Evolutionary conservation across 352 stramenopile species (phyloP).

Genomic region (Phytopythium helicoides): DNA sequence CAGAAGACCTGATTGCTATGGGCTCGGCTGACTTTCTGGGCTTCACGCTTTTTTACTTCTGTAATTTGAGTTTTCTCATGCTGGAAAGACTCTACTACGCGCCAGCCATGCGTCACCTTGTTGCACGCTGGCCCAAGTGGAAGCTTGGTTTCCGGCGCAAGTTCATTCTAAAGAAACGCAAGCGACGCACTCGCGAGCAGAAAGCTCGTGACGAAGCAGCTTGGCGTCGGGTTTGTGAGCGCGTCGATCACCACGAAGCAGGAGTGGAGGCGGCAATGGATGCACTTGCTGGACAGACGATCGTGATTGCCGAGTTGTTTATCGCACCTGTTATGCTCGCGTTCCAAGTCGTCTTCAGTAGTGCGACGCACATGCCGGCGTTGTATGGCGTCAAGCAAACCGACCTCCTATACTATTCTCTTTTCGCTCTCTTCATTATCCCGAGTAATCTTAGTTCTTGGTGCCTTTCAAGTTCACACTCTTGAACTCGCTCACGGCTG

Average conservation of each 20-base stretch:
- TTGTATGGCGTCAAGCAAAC: slow-evolving; percentile 93
- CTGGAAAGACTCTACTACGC: slow-evolving; percentile 95
- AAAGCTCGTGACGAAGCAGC: slow-evolving; percentile 91
- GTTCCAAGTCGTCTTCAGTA: slow-evolving; percentile 89
- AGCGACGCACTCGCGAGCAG: slow-evolving; percentile 87
- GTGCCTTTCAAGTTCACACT: slow-evolving; percentile 94
- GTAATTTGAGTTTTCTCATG: slow-evolving; percentile 91
- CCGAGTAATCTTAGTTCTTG: slow-evolving; percentile 92
- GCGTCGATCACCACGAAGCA: slow-evolving; percentile 91
- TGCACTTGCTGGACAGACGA: slow-evolving; percentile 87
- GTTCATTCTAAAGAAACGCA: slow-evolving; percentile 64
- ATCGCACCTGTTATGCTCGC: slow-evolving; percentile 83
- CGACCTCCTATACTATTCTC: slow-evolving; percentile 94
- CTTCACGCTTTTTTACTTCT: slow-evolving; percentile 94
- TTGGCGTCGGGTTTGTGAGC: slow-evolving; percentile 93
- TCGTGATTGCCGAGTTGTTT: slow-evolving; percentile 89
- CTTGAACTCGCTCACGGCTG: slow-evolving; percentile 96
- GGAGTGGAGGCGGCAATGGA: slow-evolving; percentile 94
- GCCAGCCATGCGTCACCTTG: slow-evolving; percentile 78
- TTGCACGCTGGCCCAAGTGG: slow-evolving; percentile 90
- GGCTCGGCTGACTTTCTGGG: slow-evolving; percentile 94
- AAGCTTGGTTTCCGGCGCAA: slow-evolving; percentile 81
- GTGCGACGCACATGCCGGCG: slow-evolving; percentile 89
- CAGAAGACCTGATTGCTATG: slow-evolving; percentile 94
- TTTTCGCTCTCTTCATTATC: slow-evolving; percentile 96